A percentile compares a stretch with the other conserved stretches of the same genome.
phyloP scores from a whole-genome alignment of 805 yeast species.

The Isabelozyma gotoi region DNA sequence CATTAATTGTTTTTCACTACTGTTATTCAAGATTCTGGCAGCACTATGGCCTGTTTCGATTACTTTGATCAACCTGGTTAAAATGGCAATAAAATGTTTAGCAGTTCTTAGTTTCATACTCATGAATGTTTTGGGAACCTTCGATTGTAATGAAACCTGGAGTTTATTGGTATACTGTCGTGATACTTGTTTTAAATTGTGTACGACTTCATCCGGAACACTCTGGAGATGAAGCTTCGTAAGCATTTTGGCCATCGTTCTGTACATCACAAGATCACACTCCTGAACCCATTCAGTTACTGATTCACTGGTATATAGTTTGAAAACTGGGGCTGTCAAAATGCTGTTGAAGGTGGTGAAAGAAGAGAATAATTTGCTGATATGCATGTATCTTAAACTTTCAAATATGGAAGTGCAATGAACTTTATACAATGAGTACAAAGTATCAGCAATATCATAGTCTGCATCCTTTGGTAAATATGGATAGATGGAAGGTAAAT shows the following conservation, averaged over 20 bases:
- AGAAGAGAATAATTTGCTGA: constrained; percentile 56
- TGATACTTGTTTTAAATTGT: constrained; percentile 55
- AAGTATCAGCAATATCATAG: constrained; percentile 57
- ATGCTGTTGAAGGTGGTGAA: constrained; percentile 52
- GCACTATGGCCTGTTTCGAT: constrained; percentile 54
- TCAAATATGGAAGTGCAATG: constrained; percentile 68
- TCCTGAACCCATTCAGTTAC: constrained; percentile 61
- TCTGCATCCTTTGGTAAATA: constrained; percentile 48
- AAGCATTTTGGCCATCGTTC: constrained; percentile 53
- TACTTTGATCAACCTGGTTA: constrained; percentile 54
- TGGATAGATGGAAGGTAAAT: constrained; percentile 39
- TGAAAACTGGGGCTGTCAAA: constrained; percentile 62
- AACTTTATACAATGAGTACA: constrained; percentile 60
- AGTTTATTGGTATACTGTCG: constrained; percentile 47
- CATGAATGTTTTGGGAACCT: constrained; percentile 51
- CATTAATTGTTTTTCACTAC: constrained; percentile 50
- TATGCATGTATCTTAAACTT: constrained; percentile 63
- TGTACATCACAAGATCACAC: constrained; percentile 67
- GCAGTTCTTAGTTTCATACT: constrained; percentile 55
- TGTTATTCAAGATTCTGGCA: constrained; percentile 42
- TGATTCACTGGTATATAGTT: constrained; percentile 50
- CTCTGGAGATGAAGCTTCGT: constrained; percentile 59
- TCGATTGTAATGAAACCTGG: constrained; percentile 32
- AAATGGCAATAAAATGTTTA: constrained; percentile 49
- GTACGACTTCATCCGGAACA: constrained; percentile 56